Base-by-base conservation (phyloP, 805 yeast species). In the Schwanniomyces polymorphus region DNA sequence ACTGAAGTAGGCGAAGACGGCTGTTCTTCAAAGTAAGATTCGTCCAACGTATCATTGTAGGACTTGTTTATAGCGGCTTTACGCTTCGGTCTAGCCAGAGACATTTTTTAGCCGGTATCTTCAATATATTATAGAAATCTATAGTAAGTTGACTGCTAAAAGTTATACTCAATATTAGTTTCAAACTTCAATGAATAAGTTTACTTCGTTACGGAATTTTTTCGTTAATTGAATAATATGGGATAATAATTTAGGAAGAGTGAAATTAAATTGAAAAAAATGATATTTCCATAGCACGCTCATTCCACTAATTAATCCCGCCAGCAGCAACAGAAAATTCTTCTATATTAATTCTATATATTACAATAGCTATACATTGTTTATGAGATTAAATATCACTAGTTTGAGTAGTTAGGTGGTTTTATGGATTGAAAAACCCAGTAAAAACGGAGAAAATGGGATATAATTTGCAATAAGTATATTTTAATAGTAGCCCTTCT, bases 21-120 rank as follows among this genome's bases (percentile, higher is more conserved):
- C 42, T 42, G 43, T 10, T 63, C 67, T 27, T 64, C 68, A 33
- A 57, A 58, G 4, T 51, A 43, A 14, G 55, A 50, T 17, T 64
- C 67, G 25, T 68, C 73, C 18, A 63, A 40, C 4, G 63, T 53
- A 42, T 70, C 75, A 40, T 55, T 58, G 47, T 70, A 70, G 7
- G 69, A 56, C 51, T 66, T 67, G 54, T 70, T 68, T 41, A 59
- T 60, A 12, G 75, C 60, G 11, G 75, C 75, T 50, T 65, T 65
- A 25, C 75, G 58, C 48, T 61, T 67, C 6, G 75, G 75, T 45
- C 74, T 51, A 27, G 58, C 42, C 54, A 56, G 54, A 18, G 64
- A 49, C 59, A 60, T 61, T 34, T 45, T 4, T 37, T 37, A 23
- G 21, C 38, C 23, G 14, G 11, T 31, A 12, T 42, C 28, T 33